Base-by-base conservation (phyloP, 805 yeast genomes). In the Myxozyma sirexii region DNA sequence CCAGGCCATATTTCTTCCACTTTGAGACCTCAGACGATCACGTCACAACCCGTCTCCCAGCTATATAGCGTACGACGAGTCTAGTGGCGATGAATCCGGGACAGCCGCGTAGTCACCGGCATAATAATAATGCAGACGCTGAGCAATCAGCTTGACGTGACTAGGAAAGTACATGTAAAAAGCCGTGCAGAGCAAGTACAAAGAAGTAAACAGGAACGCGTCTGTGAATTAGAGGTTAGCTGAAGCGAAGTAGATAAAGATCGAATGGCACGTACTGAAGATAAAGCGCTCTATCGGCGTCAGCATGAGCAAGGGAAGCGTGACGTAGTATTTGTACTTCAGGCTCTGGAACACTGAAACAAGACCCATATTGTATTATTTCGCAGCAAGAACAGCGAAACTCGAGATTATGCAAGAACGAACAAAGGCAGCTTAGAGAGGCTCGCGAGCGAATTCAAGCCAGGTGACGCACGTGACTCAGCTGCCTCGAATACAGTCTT, bases 251-350 rank as follows among this genome's bases (percentile, higher is more conserved):
- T 27, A 17, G 7, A 12, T 19, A 6, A 3, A 19, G n/a, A 4
- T n/a, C n/a, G n/a, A n/a, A n/a, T n/a, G n/a, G n/a, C n/a, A 49
- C 66, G 13, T 48, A 62, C 66, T 62, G 47, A 62, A 35, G 17
- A 62, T 37, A 17, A 35, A 12, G 7, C 61, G 66, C 58, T 62
- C 66, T 4, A 51, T 37, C 5, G 26, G 35, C 33, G 66, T 59
- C 29, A 62, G 47, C 64, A 62, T 60, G 51, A 45, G 43, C 45
- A 62, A 45, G 4, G 66, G 66, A 23, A 62, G 55, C 10, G 64
- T 62, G 42, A 62, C 64, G 35, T 62, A 51, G 59, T 62, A 62
- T 38, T 56, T 55, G 59, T 52, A 59, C 54, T 62, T 62, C 3
- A 52, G 17, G 33, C 57, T 41, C 55, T 54, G 39, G 35, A 61